phyloP scores from a whole-genome alignment of 495 filamentous ascomycete genomes.

The Friedmanniomyces simplex region DNA sequence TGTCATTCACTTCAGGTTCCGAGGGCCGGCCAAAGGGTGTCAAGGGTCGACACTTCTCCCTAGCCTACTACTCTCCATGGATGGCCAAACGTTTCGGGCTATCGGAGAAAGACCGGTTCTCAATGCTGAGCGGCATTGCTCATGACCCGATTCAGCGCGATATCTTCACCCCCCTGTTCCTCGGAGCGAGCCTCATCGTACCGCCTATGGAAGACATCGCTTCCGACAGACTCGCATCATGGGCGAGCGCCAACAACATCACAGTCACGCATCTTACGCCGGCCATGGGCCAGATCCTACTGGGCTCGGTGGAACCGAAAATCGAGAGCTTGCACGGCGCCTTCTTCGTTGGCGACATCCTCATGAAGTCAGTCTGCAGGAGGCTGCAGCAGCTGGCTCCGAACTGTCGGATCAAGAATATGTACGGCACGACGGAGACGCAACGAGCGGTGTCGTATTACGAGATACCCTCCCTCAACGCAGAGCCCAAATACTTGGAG shows the following conservation, averaged over 20 bases:
- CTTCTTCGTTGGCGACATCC: slow-evolving; percentile 89
- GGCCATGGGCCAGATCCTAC: slow-evolving; percentile 91
- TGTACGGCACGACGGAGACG: slow-evolving; percentile 91
- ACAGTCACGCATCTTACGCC: slow-evolving; percentile 90
- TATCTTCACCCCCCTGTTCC: slow-evolving; percentile 87
- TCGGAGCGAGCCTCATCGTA: slow-evolving; percentile 72
- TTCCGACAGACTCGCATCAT: slow-evolving; percentile 80
- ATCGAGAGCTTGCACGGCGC: slow-evolving; percentile 53
- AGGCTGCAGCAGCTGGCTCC: slow-evolving; percentile 64
- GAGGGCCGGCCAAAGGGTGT: slow-evolving; percentile 86
- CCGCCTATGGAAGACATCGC: slow-evolving; percentile 78
- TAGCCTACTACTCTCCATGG: slow-evolving; percentile 85
- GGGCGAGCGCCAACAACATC: slow-evolving; percentile 70
- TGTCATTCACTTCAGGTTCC: slow-evolving; percentile 76
- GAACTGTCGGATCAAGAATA: slow-evolving; percentile 75
- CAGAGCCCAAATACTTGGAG: slow-evolving; percentile 59
- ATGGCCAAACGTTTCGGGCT: slow-evolving; percentile 78
- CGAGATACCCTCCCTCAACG: slow-evolving; percentile 61
- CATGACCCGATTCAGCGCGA: slow-evolving; percentile 90
- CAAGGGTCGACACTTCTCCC: slow-evolving; percentile 73
- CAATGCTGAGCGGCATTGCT: slow-evolving; percentile 70
- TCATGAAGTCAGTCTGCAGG: slow-evolving; percentile 81
- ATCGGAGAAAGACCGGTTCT: slow-evolving; percentile 65
- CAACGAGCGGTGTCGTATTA: slow-evolving; percentile 80
- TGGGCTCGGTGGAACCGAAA: slow-evolving; percentile 55